Percentiles rank a stretch among this genome's conserved stretches.
phyloP scores from a whole-genome alignment of 345 rosid species.

The Arabidopsis suecica region DNA sequence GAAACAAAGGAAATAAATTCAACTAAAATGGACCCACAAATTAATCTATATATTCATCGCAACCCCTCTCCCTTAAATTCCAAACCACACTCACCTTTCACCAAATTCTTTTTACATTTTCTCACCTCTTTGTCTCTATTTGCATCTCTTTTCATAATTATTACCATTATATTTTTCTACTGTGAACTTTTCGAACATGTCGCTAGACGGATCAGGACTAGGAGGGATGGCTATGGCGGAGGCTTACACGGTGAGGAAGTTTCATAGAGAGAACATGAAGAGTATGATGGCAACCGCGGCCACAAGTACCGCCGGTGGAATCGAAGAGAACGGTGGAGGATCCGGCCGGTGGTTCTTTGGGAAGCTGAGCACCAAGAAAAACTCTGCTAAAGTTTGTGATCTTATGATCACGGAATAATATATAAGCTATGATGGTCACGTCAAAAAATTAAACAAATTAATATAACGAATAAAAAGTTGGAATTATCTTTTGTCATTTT shows the following conservation, averaged over 20 bases:
- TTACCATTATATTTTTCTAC: neutral
- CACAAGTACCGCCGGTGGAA: conserved; percentile 19
- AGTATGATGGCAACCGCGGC: conserved; percentile 16
- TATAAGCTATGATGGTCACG: conserved; percentile 21
- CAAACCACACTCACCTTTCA: conserved; percentile 36
- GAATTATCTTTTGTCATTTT: neutral
- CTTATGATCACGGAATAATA: conserved; percentile 32
- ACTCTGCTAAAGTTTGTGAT: conserved; percentile 46
- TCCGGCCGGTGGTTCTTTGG: conserved; percentile 36
- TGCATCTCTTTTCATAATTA: conserved; percentile 6
- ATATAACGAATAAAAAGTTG: conserved; percentile 27
- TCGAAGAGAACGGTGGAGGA: conserved; percentile 41
- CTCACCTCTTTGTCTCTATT: conserved; percentile 30
- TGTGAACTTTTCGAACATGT: conserved; percentile 34
- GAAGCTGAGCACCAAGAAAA: conserved; percentile 39
- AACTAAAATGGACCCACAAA: conserved; percentile 36
- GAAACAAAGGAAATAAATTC: conserved; percentile 35
- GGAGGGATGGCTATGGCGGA: conserved; percentile 44
- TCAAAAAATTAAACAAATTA: neutral
- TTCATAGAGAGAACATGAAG: conserved; percentile 42
- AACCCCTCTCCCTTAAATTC: conserved; percentile 19
- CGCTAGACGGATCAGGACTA: conserved; percentile 39
- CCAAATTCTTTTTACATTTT: conserved; percentile 9
- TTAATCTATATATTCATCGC: conserved; percentile 41
- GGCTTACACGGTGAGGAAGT: conserved; percentile 43